Base-by-base conservation (phyloP, 1,284 basidiomycete species). In the Trametes hirsuta region DNA sequence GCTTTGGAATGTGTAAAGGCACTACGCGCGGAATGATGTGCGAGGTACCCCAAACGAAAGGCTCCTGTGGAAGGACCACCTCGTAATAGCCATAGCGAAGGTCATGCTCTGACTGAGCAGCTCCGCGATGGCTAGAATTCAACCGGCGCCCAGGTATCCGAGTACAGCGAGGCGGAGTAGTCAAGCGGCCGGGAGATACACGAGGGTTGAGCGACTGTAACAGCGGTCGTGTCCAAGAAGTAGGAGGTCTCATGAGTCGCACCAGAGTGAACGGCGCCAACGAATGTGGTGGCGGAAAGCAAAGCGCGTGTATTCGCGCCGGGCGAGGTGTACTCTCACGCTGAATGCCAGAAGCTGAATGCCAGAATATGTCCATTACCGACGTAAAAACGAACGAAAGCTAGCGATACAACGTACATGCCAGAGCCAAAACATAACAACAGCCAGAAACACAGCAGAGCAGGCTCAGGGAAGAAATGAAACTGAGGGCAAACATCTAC, bases 21-120 rank as follows among this genome's bases (percentile, higher is more conserved):
- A 94, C 89, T 10, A 65, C 55, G 36, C 84, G 81, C 6, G 81
- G 81, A 6, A 68, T 69, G 40, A 91, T 85, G 66, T 91, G 88
- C 15, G 80, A 75, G 15, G 85, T 83, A 10, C 90, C 89, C 71
- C 82, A 85, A 15, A 85, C 75, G 55, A 81, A 85, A 0, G 87
- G 86, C 63, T 91, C 88, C 18, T 79, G 71, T 0, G 89, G 90
- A 4, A 90, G 76, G 55, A 92, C 85, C 34, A 91, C 74, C 47
- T 76, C 79, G 75, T 89, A 91, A 34, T 66, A 65, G 11, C 89
- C 88, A 53, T 58, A 65, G 45, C 67, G 58, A 6, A 64, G 49
- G 51, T 66, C 65, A 51, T 66, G 62, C 30, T 60, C 65, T 14
- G 65, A 66, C 37, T 56, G 50, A 21, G 21, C 12, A 24, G 9